phyloP scores from a whole-genome alignment of 2,329 filamentous ascomycete species.

The Aspergillus aculeatinus region DNA sequence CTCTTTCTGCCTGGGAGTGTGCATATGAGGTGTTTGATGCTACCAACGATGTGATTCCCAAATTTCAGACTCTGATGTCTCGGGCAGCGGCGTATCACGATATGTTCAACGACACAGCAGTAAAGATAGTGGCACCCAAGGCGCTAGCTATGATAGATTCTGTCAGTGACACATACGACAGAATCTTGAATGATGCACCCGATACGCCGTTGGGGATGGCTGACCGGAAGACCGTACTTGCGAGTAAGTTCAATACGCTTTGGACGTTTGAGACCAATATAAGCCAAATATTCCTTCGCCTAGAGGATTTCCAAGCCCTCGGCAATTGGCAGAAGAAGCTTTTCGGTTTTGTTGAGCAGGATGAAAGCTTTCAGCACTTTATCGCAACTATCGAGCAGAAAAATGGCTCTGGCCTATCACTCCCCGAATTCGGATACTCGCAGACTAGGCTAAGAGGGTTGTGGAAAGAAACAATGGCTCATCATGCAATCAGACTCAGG shows the following conservation, averaged over 20 bases:
- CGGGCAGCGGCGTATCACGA: slow-evolving; percentile 17
- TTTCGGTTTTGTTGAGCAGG: background rate
- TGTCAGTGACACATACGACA: slow-evolving; percentile 12
- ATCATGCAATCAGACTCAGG: slow-evolving; percentile 10
- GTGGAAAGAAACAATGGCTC: slow-evolving; percentile 13
- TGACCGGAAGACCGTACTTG: slow-evolving; percentile 11
- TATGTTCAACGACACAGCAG: slow-evolving; percentile 18
- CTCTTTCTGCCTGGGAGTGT: slow-evolving; percentile 21
- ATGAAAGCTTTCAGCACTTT: background rate
- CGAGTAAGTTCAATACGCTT: slow-evolving; percentile 17
- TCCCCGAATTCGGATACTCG: background rate
- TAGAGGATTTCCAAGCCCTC: slow-evolving; percentile 15
- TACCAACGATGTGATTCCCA: slow-evolving; percentile 15
- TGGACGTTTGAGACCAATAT: slow-evolving; percentile 12
- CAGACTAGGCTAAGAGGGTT: slow-evolving; percentile 5
- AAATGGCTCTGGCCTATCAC: too few relatives aligned
- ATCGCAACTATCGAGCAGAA: background rate
- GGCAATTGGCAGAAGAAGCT: slow-evolving; percentile 14
- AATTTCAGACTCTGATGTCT: slow-evolving; percentile 19
- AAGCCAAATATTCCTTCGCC: slow-evolving; percentile 4
- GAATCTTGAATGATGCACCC: slow-evolving; percentile 3
- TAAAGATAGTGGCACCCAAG: slow-evolving; percentile 14
- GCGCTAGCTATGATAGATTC: slow-evolving; percentile 19
- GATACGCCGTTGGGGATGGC: slow-evolving; percentile 11
- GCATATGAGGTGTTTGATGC: slow-evolving; percentile 19